Evolutionary conservation across 805 yeast species (phyloP).

Genomic region (Metschnikowia vanudenii): DNA sequence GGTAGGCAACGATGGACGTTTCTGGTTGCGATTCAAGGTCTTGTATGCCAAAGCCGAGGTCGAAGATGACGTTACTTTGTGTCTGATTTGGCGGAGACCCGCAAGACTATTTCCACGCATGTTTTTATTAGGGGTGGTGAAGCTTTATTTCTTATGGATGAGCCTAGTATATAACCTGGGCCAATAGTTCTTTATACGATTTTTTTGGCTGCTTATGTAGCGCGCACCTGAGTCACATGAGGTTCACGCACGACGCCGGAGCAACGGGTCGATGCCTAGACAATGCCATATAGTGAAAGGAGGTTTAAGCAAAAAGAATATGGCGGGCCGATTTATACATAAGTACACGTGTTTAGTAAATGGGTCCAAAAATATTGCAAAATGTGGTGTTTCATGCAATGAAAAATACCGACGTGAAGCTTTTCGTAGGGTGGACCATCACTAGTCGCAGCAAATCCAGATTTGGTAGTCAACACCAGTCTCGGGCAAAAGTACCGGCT

Average conservation of each 20-base stretch:
- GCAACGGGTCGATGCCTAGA: not conserved
- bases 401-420: no score
- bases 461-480: no score
- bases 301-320: no score
- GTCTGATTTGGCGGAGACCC: constrained; percentile 17
- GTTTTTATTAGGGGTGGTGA: not conserved
- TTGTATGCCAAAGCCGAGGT: constrained; percentile 95
- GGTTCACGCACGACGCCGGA: constrained; percentile 2
- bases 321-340: no score
- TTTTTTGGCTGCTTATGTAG: not conserved
- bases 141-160: not conserved
- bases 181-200: not conserved
- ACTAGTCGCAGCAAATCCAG: no score
- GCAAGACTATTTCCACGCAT: constrained; percentile 11
- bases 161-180: not conserved
- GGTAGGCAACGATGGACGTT: constrained; percentile 88
- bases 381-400: no score
- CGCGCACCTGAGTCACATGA: constrained; percentile 2
- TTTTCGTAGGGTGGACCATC: no score
- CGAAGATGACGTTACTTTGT: constrained; percentile 50
- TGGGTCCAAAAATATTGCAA: no score
- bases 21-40: constrained; percentile 80
- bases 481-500: no score
- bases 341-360: no score
- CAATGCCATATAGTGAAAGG: no score